phyloP scores from a whole-genome alignment of 805 yeast species.

The Martiniozyma abietophila region DNA sequence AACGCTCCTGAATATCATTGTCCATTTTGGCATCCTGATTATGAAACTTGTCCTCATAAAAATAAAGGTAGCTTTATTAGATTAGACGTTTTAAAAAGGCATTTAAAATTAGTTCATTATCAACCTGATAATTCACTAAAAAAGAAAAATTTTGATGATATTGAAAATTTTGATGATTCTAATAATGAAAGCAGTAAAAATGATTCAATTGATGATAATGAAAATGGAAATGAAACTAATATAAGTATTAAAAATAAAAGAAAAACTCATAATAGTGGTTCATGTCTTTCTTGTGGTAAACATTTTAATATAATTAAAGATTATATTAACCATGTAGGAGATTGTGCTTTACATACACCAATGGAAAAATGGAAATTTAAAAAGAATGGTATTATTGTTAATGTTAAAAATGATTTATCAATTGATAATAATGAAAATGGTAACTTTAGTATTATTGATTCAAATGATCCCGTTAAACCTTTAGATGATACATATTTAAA shows the following conservation, averaged over 20 bases:
- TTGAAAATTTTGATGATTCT: slow-evolving; percentile 13
- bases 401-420: slow-evolving; percentile 18
- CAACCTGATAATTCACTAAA: slow-evolving; percentile 26
- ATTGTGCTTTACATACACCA: slow-evolving; percentile 41
- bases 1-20: slow-evolving; percentile 58
- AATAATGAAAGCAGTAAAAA: slow-evolving; percentile 19
- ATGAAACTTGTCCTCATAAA: slow-evolving; percentile 56
- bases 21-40: slow-evolving; percentile 60
- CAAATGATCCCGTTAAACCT: neutral
- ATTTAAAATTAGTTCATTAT: slow-evolving; percentile 59
- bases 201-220: slow-evolving; percentile 7
- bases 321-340: slow-evolving; percentile 57
- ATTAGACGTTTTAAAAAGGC: slow-evolving; percentile 66
- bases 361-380: slow-evolving; percentile 27
- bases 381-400: slow-evolving; percentile 24
- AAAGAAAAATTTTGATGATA: slow-evolving; percentile 3
- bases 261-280: slow-evolving; percentile 30
- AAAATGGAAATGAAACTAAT: too few relatives aligned
- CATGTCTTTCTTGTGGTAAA: slow-evolving; percentile 57
- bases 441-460: neutral
- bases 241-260: too few relatives aligned
- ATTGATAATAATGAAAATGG: slow-evolving; percentile 6
- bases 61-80: slow-evolving; percentile 71
- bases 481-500: too few relatives aligned
- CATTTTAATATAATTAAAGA: slow-evolving; percentile 44